Evolutionary conservation across 2,329 filamentous ascomycete species (phyloP), one percentile per base, ranked within the genome.

Genomic region (Phialophora expanda): DNA sequence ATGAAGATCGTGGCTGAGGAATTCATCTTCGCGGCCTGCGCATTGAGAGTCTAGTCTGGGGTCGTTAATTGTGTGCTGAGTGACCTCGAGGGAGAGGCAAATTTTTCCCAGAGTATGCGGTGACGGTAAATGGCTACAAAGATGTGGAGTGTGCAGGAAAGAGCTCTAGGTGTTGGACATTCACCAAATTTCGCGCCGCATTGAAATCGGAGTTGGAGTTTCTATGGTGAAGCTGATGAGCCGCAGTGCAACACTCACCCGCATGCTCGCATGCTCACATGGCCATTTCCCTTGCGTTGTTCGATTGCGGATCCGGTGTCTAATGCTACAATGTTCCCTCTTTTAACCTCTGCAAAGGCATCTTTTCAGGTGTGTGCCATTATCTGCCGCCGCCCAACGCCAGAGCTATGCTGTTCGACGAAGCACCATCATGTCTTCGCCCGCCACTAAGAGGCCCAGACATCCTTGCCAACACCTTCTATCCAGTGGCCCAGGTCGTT

Each of bases 401-500:
- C 71, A 66, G 64, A 62, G 68, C 70, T 68, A 66, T 65, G 66
- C 63, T 54, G 51, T 62, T 24, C 24, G 24, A 48, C 38, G 28
- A 46, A 38, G 20, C 41, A 56, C 34, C n/a, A 46, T 6, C 24
- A 32, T 63, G 30, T 50, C 38, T 44, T 38, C 8, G 22, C 14
- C 44, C 32, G 32, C 38, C 17, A 22, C 65, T 61, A 93, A 70
- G 92, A 90, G 69, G 93, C 93, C 94, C 94, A 98, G 48, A 98
- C 93, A 79, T 97, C 94, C 82, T 96, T 92, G 9, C 94, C 94
- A 38, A 91, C 91, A 24, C 88, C 87, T 83, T 98, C 94, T 75
- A 98, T 97, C 93, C 93, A 98, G 82, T 96, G 95, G 69, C 94
- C 94, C 64, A 99, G 84, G 79, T 95, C 90, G 78, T 98, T 97